Conservation (phyloP, 2,329 filamentous ascomycete genomes). For the Aspergillus tanneri region DNA sequence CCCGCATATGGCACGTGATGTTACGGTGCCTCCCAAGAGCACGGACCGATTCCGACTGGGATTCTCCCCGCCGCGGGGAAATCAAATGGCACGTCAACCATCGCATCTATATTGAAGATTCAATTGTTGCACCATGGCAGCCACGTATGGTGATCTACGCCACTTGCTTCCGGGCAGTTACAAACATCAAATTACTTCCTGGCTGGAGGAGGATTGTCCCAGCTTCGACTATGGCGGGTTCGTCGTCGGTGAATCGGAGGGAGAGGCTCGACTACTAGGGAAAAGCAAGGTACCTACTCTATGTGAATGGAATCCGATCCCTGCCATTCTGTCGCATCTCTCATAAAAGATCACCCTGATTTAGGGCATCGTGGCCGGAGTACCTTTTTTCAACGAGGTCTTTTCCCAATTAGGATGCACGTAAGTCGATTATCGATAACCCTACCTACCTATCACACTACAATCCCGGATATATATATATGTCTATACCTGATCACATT, state of each 20-base stretch:
- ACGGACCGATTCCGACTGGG: too few relatives aligned
- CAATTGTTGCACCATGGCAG: conserved; percentile 50
- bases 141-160: conserved; percentile 58
- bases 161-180: conserved; percentile 83
- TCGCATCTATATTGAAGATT: too few relatives aligned
- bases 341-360: background rate
- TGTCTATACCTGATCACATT: background rate
- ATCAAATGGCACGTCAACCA: too few relatives aligned
- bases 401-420: conserved; percentile 85
- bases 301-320: too few relatives aligned
- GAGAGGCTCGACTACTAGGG: conserved; percentile 53
- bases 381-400: conserved; percentile 94
- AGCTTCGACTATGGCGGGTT: conserved; percentile 97
- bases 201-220: conserved; percentile 95
- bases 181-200: conserved; percentile 74
- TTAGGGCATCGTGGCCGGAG: conserved; percentile 78
- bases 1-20: background rate
- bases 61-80: too few relatives aligned
- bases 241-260: conserved; percentile 69
- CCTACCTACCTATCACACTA: background rate
- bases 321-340: too few relatives aligned
- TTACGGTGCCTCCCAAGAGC: background rate
- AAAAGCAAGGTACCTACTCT: conserved; percentile 52
- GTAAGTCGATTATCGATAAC: conserved; percentile 40
- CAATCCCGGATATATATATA: background rate